A percentile compares a stretch with the other conserved stretches of the same genome.
Evolutionary conservation across 305 asterid species (phyloP).

Genomic region (Petunia hybrid): DNA sequence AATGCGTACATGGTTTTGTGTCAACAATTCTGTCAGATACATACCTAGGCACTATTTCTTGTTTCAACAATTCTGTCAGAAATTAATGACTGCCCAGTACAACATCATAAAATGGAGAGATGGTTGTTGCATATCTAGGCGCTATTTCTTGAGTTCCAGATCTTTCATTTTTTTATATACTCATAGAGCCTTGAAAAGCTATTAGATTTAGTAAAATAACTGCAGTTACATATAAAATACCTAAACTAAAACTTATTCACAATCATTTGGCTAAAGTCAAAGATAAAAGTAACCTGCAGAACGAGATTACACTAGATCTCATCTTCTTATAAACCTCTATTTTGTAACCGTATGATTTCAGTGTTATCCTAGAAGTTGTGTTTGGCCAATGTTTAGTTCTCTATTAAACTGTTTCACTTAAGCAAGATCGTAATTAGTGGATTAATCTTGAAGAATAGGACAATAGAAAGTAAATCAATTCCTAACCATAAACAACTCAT

Average conservation of each 20-base stretch:
- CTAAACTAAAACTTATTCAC: slow-evolving; percentile 7
- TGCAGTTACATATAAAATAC: background rate
- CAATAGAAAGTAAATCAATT: slow-evolving; percentile 8
- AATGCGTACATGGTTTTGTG: background rate
- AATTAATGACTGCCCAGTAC: slow-evolving; percentile 11
- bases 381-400: too few species aligned
- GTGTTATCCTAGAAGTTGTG: too few species aligned
- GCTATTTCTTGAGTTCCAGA: slow-evolving; percentile 19
- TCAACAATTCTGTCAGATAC: background rate
- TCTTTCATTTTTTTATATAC: slow-evolving; percentile 19
- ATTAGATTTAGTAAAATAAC: background rate
- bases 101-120: slow-evolving; percentile 17
- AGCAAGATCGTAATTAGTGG: too few species aligned
- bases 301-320: slow-evolving; percentile 26
- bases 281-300: slow-evolving; percentile 14
- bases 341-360: too few species aligned
- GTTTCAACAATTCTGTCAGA: background rate
- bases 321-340: too few species aligned
- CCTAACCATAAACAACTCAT: slow-evolving; percentile 10
- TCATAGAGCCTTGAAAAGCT: slow-evolving; percentile 14
- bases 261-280: slow-evolving; percentile 16
- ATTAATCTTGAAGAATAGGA: slow-evolving; percentile 21
- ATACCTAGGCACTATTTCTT: slow-evolving; percentile 12
- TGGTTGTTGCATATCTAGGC: background rate
- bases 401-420: too few species aligned